Evolutionary conservation across 2,329 filamentous ascomycete genomes (phyloP).

Genomic region (Pyrenochaeta sp.): DNA sequence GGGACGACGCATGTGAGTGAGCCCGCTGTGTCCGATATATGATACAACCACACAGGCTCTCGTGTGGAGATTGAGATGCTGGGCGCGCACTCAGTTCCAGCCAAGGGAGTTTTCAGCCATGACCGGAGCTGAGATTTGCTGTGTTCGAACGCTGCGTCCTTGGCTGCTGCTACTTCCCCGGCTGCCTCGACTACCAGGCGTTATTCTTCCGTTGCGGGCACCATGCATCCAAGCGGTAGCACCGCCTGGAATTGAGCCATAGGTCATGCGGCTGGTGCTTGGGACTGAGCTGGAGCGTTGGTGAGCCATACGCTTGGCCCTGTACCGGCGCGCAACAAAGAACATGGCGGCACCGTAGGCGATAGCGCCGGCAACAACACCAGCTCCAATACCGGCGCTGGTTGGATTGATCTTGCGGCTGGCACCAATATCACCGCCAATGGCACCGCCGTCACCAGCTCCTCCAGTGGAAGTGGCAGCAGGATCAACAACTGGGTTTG

Average conservation of each 20-base stretch:
- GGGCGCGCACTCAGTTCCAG: constrained; percentile 74
- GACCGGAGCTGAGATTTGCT: constrained; percentile 86
- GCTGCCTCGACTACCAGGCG: constrained; percentile 52
- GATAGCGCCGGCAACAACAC: constrained; percentile 77
- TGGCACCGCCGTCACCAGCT: constrained; percentile 57
- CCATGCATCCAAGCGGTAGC: constrained; percentile 59
- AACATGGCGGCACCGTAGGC: constrained; percentile 97
- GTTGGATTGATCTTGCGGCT: constrained; percentile 68
- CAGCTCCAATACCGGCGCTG: constrained; percentile 74
- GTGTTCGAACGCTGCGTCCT: constrained; percentile 68
- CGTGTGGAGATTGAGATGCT: constrained; percentile 9
- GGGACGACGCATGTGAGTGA: constrained; percentile 4
- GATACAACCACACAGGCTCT: constrained; percentile 37
- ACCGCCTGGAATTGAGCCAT: constrained; percentile 48
- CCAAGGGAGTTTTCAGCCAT: constrained; percentile 94
- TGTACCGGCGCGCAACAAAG: constrained; percentile 87
- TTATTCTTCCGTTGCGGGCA: constrained; percentile 49
- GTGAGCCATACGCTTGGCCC: constrained; percentile 81
- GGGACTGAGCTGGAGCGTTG: constrained; percentile 78
- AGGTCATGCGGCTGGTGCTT: constrained; percentile 66
- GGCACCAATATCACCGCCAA: constrained; percentile 58
- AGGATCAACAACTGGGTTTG: constrained; percentile 52
- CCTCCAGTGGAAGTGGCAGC: constrained; percentile 39
- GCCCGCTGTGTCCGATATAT: constrained; percentile 29
- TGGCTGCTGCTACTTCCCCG: constrained; percentile 65